Evolutionary conservation across 208 protist species (phyloP).

Genomic region (Giardia duodenalis): DNA sequence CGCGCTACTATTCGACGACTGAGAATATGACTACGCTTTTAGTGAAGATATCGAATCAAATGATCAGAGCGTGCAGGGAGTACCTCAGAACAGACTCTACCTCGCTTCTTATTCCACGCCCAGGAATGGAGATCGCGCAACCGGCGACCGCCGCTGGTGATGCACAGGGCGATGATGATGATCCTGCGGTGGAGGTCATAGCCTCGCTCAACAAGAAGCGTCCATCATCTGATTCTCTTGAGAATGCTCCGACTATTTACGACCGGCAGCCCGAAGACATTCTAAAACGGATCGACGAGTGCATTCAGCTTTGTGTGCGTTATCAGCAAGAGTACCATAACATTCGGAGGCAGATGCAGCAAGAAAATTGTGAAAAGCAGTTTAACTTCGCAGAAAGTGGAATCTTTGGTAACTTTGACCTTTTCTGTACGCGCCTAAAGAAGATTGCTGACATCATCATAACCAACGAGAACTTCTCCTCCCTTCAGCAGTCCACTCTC

Average conservation of each 20-base stretch:
- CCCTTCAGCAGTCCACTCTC: constrained; percentile 68
- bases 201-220: constrained; percentile 1
- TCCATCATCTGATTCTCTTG: neutral
- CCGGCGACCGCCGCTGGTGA: neutral
- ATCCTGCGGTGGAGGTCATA: neutral
- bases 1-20: constrained; percentile 72
- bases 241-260: neutral
- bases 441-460: constrained; percentile 81
- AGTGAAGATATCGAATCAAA: constrained; percentile 84
- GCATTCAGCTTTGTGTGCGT: neutral
- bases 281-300: constrained; percentile 18
- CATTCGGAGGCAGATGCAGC: neutral
- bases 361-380: neutral
- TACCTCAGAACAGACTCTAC: constrained; percentile 64
- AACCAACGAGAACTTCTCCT: constrained; percentile 79
- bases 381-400: constrained; percentile 72
- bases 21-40: constrained; percentile 80
- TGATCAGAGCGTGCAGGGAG: constrained; percentile 72
- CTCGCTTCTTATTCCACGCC: neutral
- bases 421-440: constrained; percentile 79
- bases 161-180: neutral
- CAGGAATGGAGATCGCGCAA: neutral
- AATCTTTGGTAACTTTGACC: constrained; percentile 86
- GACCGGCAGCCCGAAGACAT: constrained; percentile 10
- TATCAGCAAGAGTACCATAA: constrained; percentile 15